Evolutionary conservation across 2,329 filamentous ascomycete species (phyloP).

Genomic region (Fusarium duplospermum): DNA sequence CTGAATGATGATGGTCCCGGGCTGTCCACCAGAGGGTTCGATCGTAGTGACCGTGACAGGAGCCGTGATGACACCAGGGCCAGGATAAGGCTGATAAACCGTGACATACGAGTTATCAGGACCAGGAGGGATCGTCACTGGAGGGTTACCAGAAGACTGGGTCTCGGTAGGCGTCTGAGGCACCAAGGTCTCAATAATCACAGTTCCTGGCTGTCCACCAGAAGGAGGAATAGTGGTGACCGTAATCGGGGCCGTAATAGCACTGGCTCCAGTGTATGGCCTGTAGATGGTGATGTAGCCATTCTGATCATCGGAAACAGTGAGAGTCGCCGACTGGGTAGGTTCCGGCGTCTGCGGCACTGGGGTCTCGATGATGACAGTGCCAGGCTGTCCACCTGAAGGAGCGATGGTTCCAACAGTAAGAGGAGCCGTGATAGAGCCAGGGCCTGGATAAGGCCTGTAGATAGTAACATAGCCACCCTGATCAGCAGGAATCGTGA

Average conservation of each 20-base stretch:
- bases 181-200: conserved; percentile 25
- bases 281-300: conserved; percentile 29
- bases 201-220: conserved; percentile 21
- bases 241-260: conserved; percentile 22
- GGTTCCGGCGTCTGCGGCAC: background rate
- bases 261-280: conserved; percentile 22
- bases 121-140: conserved; percentile 18
- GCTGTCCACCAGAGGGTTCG: background rate
- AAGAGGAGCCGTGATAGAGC: conserved; percentile 17
- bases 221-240: conserved; percentile 25
- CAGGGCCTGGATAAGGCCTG: conserved; percentile 26
- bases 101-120: conserved; percentile 21
- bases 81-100: conserved; percentile 9
- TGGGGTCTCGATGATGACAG: conserved; percentile 32
- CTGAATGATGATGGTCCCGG: conserved; percentile 7
- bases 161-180: background rate
- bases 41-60: conserved; percentile 8
- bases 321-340: conserved; percentile 8
- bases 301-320: conserved; percentile 8
- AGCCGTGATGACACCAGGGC: conserved; percentile 6
- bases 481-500: conserved; percentile 25
- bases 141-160: conserved; percentile 3
- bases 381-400: conserved; percentile 22
- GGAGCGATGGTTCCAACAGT: conserved; percentile 26
- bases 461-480: conserved; percentile 31